Conservation (phyloP, 202 grass and related monocot species). For the Musa balbisiana region DNA sequence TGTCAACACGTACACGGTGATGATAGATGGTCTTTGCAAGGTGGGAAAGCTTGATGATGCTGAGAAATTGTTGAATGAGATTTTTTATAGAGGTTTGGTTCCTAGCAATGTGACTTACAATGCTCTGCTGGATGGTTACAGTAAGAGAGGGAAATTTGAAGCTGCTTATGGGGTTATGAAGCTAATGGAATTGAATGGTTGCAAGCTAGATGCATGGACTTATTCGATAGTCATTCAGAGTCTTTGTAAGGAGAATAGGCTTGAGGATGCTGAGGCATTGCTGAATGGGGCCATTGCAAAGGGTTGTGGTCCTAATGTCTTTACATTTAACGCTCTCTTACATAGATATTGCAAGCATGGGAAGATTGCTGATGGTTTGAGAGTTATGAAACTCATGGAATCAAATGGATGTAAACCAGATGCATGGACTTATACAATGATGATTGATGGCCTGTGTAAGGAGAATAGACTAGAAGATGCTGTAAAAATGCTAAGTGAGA, state of each 20-base stretch:
- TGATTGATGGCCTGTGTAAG: conserved; percentile 23
- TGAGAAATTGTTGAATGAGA: conserved; percentile 16
- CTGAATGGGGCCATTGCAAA: conserved; percentile 6
- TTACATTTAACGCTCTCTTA: conserved; percentile 24
- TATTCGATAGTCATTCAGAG: conserved; percentile 16
- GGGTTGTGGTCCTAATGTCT: not conserved
- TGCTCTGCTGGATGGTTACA: conserved; percentile 20
- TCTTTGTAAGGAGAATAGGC: conserved; percentile 16
- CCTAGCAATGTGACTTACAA: conserved; percentile 22
- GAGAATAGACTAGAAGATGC: conserved; percentile 14
- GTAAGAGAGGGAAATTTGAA: conserved; percentile 12
- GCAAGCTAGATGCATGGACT: conserved; percentile 20
- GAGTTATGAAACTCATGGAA: conserved; percentile 22
- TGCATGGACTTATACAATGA: conserved; percentile 10
- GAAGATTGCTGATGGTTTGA: conserved; percentile 14
- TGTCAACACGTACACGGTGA: conserved; percentile 24
- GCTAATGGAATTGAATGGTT: conserved; percentile 9
- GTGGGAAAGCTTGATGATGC: conserved; percentile 3
- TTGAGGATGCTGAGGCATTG: conserved; percentile 16
- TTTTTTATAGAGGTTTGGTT: conserved; percentile 17
- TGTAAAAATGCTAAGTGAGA: conserved; percentile 12
- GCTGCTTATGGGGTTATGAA: conserved; percentile 22
- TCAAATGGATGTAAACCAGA: conserved; percentile 9
- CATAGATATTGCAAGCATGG: conserved; percentile 17
- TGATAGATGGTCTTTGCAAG: conserved; percentile 32